Conservation (phyloP, 2,329 filamentous ascomycete genomes). For the Penicillium freii region DNA sequence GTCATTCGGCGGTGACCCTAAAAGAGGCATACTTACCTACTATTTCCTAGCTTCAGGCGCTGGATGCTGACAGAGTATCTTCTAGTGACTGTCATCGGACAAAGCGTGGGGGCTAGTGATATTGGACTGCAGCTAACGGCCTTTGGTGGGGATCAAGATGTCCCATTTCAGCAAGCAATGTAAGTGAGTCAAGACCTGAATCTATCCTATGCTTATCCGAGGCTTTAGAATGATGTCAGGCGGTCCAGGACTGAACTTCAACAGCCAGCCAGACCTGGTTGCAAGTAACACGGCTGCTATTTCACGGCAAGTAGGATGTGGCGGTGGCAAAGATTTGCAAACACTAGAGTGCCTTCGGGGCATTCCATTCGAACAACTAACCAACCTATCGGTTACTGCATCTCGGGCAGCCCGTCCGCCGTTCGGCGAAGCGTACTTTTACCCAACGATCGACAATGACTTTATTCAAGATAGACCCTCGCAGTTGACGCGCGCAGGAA, state of each 20-base stretch:
- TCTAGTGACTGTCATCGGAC: background rate
- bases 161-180: background rate
- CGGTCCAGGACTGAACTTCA: background rate
- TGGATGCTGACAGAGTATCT: background rate
- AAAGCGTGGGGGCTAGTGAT: background rate
- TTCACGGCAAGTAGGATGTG: too few relatives aligned
- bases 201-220: background rate
- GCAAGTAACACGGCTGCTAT: background rate
- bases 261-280: background rate
- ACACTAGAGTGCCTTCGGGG: too few relatives aligned
- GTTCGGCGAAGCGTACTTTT: too few relatives aligned
- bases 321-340: too few relatives aligned
- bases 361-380: too few relatives aligned
- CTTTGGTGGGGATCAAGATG: background rate
- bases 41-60: background rate
- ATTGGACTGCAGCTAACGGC: background rate
- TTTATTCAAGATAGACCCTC: too few relatives aligned
- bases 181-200: background rate
- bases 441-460: too few relatives aligned
- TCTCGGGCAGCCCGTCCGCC: too few relatives aligned
- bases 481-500: too few relatives aligned
- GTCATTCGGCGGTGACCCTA: background rate
- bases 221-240: background rate
- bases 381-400: too few relatives aligned
- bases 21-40: background rate